Evolutionary conservation across 768 basidiomycete genomes (phyloP), one percentile per base, ranked within the genome.

Genomic region (Suillus variegatus): DNA sequence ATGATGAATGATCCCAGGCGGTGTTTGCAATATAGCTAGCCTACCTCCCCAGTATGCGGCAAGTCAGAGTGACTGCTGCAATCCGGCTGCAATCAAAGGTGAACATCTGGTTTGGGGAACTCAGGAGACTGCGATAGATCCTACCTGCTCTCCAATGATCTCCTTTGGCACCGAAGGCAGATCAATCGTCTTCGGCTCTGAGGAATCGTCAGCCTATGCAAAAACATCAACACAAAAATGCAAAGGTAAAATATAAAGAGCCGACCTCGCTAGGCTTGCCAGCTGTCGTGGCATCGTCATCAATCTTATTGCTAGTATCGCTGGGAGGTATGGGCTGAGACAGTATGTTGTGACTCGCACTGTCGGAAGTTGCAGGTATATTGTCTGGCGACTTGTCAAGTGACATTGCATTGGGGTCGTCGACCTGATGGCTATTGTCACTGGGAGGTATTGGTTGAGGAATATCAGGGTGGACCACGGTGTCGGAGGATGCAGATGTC

Each of bases 231-330:
- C 25, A 36, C 18, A 25, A 20, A 10, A 51, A 61, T 10, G 18
- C 38, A 52, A 51, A 62, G 25, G 14, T 20, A 40, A 20, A 16
- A n/a, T 22, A n/a, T 16, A 32, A 40, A 49, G 13, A 36, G 25
- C 25, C 8, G 18, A 76, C 75, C 74, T 74, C 67, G 36, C 65
- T 63, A 55, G 63, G 66, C 18, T n/a, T 32, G 41, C 73, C 72
- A 51, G 61, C 63, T 32, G 9, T 66, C 69, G 71, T 76, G 22
- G 52, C 46, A 41, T 35, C 54, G 43, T 66, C 66, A 20, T 65
- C 61, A 16, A 46, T 61, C 62, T 65, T 66, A 28, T 32, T 41
- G 49, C 22, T 57, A 18, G 4, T 46, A 41, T 61, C 25, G 22
- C 57, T 44, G 47, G 40, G n/a, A 40, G 56, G 65, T 25, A 40